Percentiles rank a stretch among this genome's conserved stretches.
Evolutionary conservation across 352 stramenopile genomes (phyloP).

Genomic region (Pythium brachiatum): DNA sequence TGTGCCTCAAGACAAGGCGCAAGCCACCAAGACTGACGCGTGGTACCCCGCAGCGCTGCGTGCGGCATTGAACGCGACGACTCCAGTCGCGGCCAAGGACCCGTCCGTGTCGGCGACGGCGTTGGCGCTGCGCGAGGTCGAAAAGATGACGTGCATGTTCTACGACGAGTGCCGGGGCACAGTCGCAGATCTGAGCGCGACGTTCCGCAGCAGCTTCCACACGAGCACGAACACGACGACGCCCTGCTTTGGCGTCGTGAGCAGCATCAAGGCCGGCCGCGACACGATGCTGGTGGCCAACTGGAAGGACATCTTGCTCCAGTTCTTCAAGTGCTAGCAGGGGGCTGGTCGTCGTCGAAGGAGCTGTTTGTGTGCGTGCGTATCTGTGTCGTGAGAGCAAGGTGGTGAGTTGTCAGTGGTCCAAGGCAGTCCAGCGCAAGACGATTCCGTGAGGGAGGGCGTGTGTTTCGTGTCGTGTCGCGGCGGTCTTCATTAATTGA

Average conservation of each 20-base stretch:
- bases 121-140: slow-evolving; percentile 61
- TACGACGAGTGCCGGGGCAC: slow-evolving; percentile 80
- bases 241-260: slow-evolving; percentile 62
- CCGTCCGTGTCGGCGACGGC: slow-evolving; percentile 28
- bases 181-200: slow-evolving; percentile 58
- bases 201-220: slow-evolving; percentile 72
- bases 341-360: neutral
- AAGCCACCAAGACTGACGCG: slow-evolving; percentile 18
- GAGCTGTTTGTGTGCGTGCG: neutral
- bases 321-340: slow-evolving; percentile 55
- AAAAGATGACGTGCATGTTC: slow-evolving; percentile 90
- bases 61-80: slow-evolving; percentile 31
- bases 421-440: slow-evolving; percentile 1
- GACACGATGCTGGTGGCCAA: slow-evolving; percentile 64
- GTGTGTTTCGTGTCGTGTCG: slow-evolving; percentile 3
- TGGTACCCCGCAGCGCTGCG: slow-evolving; percentile 62
- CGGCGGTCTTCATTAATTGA: slow-evolving; percentile 32
- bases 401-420: neutral
- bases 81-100: slow-evolving; percentile 19
- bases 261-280: slow-evolving; percentile 48
- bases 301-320: slow-evolving; percentile 71
- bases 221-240: slow-evolving; percentile 40
- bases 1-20: slow-evolving; percentile 33
- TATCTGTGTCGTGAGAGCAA: neutral
- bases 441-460: neutral